Conservation (phyloP, 371 early-diverging fungal genomes). For the Lichtheimia ornata region DNA sequence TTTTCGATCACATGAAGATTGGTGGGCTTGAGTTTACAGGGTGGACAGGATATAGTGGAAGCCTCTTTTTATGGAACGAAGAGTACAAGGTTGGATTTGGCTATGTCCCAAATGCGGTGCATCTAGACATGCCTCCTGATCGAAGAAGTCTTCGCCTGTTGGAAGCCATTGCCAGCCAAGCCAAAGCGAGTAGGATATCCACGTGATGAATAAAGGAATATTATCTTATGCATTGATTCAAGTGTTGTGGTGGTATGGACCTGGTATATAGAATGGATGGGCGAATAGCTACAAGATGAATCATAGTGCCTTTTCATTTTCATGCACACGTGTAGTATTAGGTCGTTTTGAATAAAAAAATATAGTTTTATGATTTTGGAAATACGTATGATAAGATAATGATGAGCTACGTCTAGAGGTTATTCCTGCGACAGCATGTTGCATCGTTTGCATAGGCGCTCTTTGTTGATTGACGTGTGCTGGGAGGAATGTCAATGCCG, state of each 20-base stretch:
- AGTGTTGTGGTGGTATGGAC: too few relatives aligned
- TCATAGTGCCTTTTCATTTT: too few relatives aligned
- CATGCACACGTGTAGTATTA: too few relatives aligned
- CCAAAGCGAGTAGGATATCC: not conserved
- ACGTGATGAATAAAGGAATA: too few relatives aligned
- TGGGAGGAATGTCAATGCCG: conserved; percentile 11
- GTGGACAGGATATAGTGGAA: conserved; percentile 58
- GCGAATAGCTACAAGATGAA: too few relatives aligned
- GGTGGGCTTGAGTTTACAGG: conserved; percentile 16
- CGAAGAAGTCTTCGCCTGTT: conserved; percentile 10
- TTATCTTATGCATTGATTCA: too few relatives aligned
- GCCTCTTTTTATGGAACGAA: conserved; percentile 55
- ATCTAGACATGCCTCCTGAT: conserved; percentile 16
- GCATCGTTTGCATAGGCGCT: conserved; percentile 10
- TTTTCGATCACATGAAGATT: not conserved
- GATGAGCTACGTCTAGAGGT: not conserved
- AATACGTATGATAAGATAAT: too few relatives aligned
- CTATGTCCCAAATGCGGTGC: conserved; percentile 47
- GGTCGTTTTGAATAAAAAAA: too few relatives aligned
- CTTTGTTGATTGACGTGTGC: conserved; percentile 4
- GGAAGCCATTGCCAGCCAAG: conserved; percentile 1
- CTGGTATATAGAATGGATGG: too few relatives aligned
- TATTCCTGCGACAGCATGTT: conserved; percentile 1
- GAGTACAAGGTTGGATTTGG: conserved; percentile 57
- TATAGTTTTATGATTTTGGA: too few relatives aligned